Base-by-base conservation (phyloP, 2,329 filamentous ascomycete genomes). In the Thielaviopsis euricoi region DNA sequence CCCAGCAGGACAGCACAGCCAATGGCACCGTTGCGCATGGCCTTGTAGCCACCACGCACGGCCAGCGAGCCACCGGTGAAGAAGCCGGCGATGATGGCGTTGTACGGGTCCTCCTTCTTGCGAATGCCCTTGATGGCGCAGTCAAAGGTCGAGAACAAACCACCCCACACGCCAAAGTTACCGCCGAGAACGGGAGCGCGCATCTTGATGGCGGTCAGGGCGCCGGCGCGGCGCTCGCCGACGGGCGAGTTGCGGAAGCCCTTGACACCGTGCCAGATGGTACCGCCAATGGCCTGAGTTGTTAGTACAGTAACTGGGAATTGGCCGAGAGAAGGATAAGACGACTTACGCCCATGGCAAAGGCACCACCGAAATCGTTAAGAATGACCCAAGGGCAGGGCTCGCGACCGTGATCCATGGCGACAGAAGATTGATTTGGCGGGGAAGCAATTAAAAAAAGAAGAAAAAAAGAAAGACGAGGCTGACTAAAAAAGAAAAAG, bases 161-260 rank as follows among this genome's bases (percentile, higher is more conserved):
- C 93, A 69, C 93, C 91, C 91, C 93, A 97, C 59, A 95, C 89
- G 66, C 91, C 91, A 66, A 97, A 98, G 77, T 98, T 98, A 67
- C 93, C 93, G 67, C 93, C 93, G 53, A 97, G 80, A 37, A 97
- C 91, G 2, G 93, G 93, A 49, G 93, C 93, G 69, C 93, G 86
- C 69, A 93, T 90, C 79, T 98, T 98, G 74, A 98, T 89, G 61
- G 93, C 93, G 66, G 91, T 96, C 73, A 98, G 80, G 65, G 93
- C 88, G 70, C 93, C 93, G 77, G 97, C 91, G 71, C 91, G 81
- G 70, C 93, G 82, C 77, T 98, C 93, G 70, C 93, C 93, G 71
- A 95, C 89, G 43, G 87, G 87, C 60, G 83, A 87, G 74, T 88
- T 94, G 69, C 89, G 78, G 74, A 89, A 93, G 60, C 90, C 93